Evolutionary conservation across 176 grass and related monocot genomes (phyloP).

Genomic region (Triticum monococcum): DNA sequence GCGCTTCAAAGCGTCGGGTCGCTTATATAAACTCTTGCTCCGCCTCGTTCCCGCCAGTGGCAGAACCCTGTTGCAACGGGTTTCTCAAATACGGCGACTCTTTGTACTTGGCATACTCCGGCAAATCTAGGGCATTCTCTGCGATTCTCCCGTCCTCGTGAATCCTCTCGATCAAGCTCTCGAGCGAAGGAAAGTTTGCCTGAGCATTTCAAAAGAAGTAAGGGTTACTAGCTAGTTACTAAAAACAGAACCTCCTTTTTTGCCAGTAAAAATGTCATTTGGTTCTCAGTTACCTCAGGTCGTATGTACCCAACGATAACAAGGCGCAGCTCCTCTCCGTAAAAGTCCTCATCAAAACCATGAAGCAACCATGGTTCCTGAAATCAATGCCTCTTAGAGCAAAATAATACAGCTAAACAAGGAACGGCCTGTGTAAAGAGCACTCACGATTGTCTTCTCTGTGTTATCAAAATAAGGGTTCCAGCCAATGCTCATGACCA

Average conservation of each 20-base stretch:
- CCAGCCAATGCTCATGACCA: slow-evolving; percentile 99
- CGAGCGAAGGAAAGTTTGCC: slow-evolving; percentile 84
- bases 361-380: slow-evolving; percentile 99
- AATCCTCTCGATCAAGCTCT: slow-evolving; percentile 95
- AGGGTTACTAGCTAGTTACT: neutral
- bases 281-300: slow-evolving; percentile 58
- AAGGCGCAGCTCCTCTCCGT: slow-evolving; percentile 89
- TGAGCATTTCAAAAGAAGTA: slow-evolving; percentile 31
- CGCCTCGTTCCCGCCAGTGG: neutral
- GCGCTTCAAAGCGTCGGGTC: neutral
- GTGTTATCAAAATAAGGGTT: slow-evolving; percentile 96
- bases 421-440: neutral
- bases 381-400: slow-evolving; percentile 22
- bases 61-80: slow-evolving; percentile 36
- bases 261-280: neutral
- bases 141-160: slow-evolving; percentile 87
- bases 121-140: slow-evolving; percentile 74
- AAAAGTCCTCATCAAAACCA: slow-evolving; percentile 81
- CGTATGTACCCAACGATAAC: slow-evolving; percentile 91
- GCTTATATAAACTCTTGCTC: slow-evolving; percentile 24
- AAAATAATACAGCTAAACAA: slow-evolving; percentile 26
- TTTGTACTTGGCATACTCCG: slow-evolving; percentile 61
- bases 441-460: slow-evolving; percentile 86
- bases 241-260: neutral
- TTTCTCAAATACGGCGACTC: slow-evolving; percentile 65